Evolutionary conservation across 305 asterid species (phyloP).

Genomic region (Striga hermonthica): DNA sequence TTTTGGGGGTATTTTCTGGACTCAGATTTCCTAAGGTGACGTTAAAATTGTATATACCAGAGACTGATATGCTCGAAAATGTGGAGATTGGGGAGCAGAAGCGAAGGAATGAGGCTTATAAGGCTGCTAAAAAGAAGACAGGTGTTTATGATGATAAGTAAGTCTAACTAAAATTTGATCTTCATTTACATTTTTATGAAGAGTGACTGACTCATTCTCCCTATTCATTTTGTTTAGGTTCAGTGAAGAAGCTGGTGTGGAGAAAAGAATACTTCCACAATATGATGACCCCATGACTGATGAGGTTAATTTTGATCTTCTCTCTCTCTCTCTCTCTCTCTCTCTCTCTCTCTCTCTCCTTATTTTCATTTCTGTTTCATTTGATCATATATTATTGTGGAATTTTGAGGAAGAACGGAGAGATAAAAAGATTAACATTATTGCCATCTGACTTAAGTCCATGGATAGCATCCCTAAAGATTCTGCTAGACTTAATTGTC

Average conservation of each 20-base stretch:
- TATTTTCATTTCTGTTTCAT: neutral
- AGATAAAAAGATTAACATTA: neutral
- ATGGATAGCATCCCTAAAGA: neutral
- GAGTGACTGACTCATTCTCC: constrained; percentile 20
- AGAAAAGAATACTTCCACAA: constrained; percentile 79
- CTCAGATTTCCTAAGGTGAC: constrained; percentile 92
- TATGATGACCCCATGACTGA: constrained; percentile 85
- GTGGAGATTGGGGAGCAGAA: constrained; percentile 96
- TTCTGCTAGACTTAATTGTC: neutral
- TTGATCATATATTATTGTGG: constrained; percentile 11
- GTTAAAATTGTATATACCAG: constrained; percentile 81
- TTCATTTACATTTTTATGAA: constrained; percentile 2
- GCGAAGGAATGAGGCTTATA: constrained; percentile 79
- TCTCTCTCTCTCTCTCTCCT: too few relatives aligned
- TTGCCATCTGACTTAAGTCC: constrained; percentile 2
- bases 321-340: neutral
- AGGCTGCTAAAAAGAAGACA: constrained; percentile 76
- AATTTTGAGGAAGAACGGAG: constrained; percentile 9
- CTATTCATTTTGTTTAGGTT: constrained; percentile 47
- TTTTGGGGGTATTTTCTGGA: constrained; percentile 59
- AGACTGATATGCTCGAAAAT: constrained; percentile 94
- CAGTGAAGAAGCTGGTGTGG: constrained; percentile 52
- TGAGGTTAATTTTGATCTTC: constrained; percentile 50
- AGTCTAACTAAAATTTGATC: constrained; percentile 29
- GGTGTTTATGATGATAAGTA: constrained; percentile 85